These are phyloP conservation scores for Chaetomiaceae sp. DNA, from an alignment of 2,329 filamentous ascomycete genomes.

Conservation along the genomic window DNA sequence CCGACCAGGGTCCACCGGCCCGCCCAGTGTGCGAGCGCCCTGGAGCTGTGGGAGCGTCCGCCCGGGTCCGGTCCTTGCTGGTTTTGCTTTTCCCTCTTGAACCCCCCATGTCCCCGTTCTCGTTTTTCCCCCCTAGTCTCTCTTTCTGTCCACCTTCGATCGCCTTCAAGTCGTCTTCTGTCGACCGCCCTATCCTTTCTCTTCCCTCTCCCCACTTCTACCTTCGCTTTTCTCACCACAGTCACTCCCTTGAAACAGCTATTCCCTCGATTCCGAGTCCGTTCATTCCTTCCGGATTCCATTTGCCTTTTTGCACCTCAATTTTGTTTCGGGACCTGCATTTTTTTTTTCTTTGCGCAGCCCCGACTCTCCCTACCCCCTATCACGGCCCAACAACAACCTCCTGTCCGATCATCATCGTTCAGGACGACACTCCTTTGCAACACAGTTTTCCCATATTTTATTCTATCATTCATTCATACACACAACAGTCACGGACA, in stretches of 20 bases:
- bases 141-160: conserved; percentile 28
- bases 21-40: conserved; percentile 19
- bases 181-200: conserved; percentile 23
- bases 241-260: conserved; percentile 46
- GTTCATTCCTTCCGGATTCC: conserved; percentile 50
- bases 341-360: conserved; percentile 13
- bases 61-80: conserved; percentile 15
- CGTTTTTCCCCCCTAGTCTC: conserved; percentile 27
- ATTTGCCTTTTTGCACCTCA: conserved; percentile 32
- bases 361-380: conserved; percentile 1
- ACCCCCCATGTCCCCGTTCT: conserved; percentile 30
- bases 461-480: conserved; percentile 11
- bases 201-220: conserved; percentile 27
- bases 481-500: neutral
- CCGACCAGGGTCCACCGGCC: conserved; percentile 19
- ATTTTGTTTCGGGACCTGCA: conserved; percentile 31
- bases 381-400: conserved; percentile 12
- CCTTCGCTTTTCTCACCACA: conserved; percentile 44
- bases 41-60: conserved; percentile 19
- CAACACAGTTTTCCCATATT: conserved; percentile 17
- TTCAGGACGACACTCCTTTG: conserved; percentile 37
- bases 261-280: conserved; percentile 39
- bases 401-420: conserved; percentile 23
- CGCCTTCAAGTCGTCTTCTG: conserved; percentile 25
- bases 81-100: conserved; percentile 28